Evolutionary conservation across 495 filamentous ascomycete genomes (phyloP), one percentile per base, ranked within the genome.

Genomic region (Podospora conica): DNA sequence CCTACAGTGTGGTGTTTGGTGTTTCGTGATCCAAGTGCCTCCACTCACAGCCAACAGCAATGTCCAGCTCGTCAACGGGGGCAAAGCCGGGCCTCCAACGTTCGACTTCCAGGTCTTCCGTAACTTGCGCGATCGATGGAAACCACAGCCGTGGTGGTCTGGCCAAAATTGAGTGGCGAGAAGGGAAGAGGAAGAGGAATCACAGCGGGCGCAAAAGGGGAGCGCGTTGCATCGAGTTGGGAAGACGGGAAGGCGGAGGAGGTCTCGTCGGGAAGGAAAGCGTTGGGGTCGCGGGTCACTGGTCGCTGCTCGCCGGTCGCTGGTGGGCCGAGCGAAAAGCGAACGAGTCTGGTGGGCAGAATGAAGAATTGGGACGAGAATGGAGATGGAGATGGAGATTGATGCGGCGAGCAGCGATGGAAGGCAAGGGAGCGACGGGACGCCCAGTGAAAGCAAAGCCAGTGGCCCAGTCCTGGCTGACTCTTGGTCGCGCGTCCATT

Each of bases 401-500:
- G 40, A 18, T 48, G 40, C 40, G 40, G n/a, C n/a, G n/a, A n/a
- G n/a, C n/a, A n/a, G n/a, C n/a, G n/a, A n/a, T n/a, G n/a, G n/a
- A n/a, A n/a, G n/a, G n/a, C n/a, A n/a, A 57, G 55, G 25, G 55
- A 63, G 31, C 23, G 48, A 18, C 54, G 53, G 20, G 40, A 25
- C 48, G 9, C n/a, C 25, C 55, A 31, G 40, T 22, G 55, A 53
- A n/a, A n/a, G n/a, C n/a, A n/a, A n/a, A n/a, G 33, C 24, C 55
- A 63, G 55, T 57, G 56, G 55, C 61, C 56, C 56, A 65, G 58
- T 22, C 20, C 29, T 18, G 40, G 40, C 40, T 15, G 59, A 23
- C 25, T 60, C 58, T 21, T 23, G 66, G 60, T 66, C 68, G 68
- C 68, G 68, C 68, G 68, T 69, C 61, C 60, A 56, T 48, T 64